phyloP scores from a whole-genome alignment of 2,329 filamentous ascomycete species.

The Coniochaeta sp. region DNA sequence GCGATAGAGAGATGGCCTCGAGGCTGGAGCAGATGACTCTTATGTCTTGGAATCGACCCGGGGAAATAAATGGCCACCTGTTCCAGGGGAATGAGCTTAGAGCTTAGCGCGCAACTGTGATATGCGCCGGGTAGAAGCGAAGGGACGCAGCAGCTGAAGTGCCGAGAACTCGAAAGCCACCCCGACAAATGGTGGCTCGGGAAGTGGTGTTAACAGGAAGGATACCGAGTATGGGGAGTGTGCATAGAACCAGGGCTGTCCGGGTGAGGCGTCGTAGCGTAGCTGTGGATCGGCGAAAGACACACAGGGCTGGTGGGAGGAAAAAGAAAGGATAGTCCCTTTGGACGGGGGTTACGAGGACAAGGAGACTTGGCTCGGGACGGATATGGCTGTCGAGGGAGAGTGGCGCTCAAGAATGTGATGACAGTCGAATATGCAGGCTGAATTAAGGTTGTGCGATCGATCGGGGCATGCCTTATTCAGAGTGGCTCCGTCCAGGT shows the following conservation, averaged over 20 bases:
- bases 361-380: background rate
- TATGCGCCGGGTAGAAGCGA: background rate
- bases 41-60: background rate
- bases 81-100: background rate
- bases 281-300: background rate
- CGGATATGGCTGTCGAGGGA: background rate
- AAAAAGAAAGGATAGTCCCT: background rate
- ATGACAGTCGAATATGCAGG: background rate
- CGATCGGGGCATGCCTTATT: background rate
- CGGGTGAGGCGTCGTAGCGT: background rate
- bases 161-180: background rate
- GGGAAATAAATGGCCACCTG: background rate
- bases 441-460: slow-evolving; percentile 3
- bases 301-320: background rate
- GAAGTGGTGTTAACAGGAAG: background rate
- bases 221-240: background rate
- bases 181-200: background rate
- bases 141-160: background rate
- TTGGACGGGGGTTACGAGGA: too few relatives aligned
- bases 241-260: background rate
- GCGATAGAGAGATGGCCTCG: background rate
- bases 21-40: background rate
- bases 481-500: background rate
- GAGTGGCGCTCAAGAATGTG: background rate
- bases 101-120: background rate